Evolutionary conservation across 1,284 basidiomycete species (phyloP).

Genomic region (Cutaneotrichosporon cutaneum): DNA sequence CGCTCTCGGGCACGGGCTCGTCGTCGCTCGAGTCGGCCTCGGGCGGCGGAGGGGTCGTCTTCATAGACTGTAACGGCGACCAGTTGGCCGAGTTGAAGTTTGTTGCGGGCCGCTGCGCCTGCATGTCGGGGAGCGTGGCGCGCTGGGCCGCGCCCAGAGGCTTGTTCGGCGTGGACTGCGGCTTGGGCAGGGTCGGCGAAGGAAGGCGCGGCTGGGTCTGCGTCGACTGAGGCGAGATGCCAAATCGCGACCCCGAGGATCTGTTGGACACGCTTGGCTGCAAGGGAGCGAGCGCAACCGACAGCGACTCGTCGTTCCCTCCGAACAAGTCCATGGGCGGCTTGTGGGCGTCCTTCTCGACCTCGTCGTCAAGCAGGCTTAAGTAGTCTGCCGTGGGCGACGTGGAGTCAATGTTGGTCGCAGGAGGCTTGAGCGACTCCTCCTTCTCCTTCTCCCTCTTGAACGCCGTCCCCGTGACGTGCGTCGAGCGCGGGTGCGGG

Average conservation of each 20-base stretch:
- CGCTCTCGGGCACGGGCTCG: constrained; percentile 38
- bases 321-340: constrained; percentile 17
- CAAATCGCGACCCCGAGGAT: constrained; percentile 17
- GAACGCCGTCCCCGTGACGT: constrained; percentile 53
- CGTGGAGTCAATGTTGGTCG: background rate
- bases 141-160: constrained; percentile 24
- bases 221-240: constrained; percentile 11
- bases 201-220: constrained; percentile 21
- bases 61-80: constrained; percentile 32
- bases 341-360: background rate
- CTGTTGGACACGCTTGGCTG: constrained; percentile 15
- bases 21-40: constrained; percentile 42
- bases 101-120: constrained; percentile 17
- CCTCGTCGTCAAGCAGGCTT: constrained; percentile 18
- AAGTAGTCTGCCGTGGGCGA: constrained; percentile 24
- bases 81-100: constrained; percentile 42
- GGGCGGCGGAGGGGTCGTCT: constrained; percentile 8
- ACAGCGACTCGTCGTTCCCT: constrained; percentile 18
- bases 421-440: constrained; percentile 9
- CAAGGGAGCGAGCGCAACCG: constrained; percentile 16
- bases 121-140: constrained; percentile 19
- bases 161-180: constrained; percentile 11
- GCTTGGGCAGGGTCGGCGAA: constrained; percentile 20
- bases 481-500: constrained; percentile 45
- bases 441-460: constrained; percentile 29